These are phyloP conservation scores for Fonsecaea multimorphosa DNA, from an alignment of 2,329 filamentous ascomycete species.

Conservation along the genomic window DNA sequence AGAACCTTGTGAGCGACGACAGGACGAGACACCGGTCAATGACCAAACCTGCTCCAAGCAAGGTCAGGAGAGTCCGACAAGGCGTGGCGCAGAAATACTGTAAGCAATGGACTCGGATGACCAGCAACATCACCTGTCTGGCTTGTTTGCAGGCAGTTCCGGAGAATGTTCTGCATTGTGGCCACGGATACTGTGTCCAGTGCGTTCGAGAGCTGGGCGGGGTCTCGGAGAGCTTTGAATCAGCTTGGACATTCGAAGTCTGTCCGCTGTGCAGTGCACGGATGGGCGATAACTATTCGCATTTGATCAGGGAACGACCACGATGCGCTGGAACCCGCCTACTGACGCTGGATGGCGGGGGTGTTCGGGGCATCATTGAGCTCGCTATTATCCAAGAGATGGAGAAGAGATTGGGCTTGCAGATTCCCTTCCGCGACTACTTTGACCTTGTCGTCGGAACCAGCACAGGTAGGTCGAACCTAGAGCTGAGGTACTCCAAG, in stretches of 20 bases:
- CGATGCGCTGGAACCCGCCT: constrained; percentile 27
- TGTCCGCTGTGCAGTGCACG: constrained; percentile 8
- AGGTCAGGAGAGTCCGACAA: constrained; percentile 10
- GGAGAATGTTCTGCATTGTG: constrained; percentile 19
- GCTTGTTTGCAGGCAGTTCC: constrained; percentile 17
- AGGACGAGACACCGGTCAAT: constrained; percentile 6
- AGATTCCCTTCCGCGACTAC: constrained; percentile 29
- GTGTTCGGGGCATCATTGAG: constrained; percentile 30
- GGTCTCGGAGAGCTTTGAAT: constrained; percentile 14
- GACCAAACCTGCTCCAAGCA: constrained; percentile 8
- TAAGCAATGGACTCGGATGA: constrained; percentile 5
- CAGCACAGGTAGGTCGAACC: constrained; percentile 23
- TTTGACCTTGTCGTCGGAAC: constrained; percentile 35
- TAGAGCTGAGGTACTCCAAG: neutral
- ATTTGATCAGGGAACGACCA: constrained; percentile 28
- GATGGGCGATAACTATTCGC: constrained; percentile 16
- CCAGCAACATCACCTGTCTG: constrained; percentile 19
- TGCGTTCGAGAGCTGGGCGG: constrained; percentile 17
- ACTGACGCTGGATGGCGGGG: constrained; percentile 34
- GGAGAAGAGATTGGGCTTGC: constrained; percentile 25
- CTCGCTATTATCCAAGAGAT: constrained; percentile 28
- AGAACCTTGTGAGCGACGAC: constrained; percentile 9
- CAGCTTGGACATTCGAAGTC: constrained; percentile 18
- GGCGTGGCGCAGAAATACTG: constrained; percentile 9
- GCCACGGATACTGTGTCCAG: constrained; percentile 18